Evolutionary conservation across 1,284 basidiomycete genomes (phyloP), one percentile per base, ranked within the genome.

Genomic region (Moesziomyces antarcticus): DNA sequence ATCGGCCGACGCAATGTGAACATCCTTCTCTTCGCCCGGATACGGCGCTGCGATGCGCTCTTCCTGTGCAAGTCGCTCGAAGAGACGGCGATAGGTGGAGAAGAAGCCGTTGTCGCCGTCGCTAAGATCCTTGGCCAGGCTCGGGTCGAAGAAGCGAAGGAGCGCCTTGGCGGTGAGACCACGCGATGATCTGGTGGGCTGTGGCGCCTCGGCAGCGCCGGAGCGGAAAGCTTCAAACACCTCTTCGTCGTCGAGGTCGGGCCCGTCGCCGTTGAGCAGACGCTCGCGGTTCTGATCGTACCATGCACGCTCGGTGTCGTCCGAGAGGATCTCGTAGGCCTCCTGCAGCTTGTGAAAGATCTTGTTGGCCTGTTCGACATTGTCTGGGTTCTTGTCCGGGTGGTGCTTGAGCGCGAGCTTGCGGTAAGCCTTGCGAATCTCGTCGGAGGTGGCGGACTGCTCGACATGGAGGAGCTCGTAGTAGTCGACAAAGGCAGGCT

Each of bases 241-340:
- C 18, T 79, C 75, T 7, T 78, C 69, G 41, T 80, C 78, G 22
- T 77, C 77, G n/a, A 79, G 52, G 44, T 77, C 77, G 5, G 73
- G 73, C 2, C 65, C 70, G 3, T 63, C 73, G 22, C 78, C 80
- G n/a, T 72, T 64, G 46, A 82, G 57, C 53, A 85, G 64, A n/a
- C 92, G 91, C 35, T 93, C 91, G 47, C 92, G 89, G 84, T 98
- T 95, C n/a, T 90, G 90, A 84, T 99, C 96, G 84, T 99, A 99
- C 93, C 95, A 99, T 44, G 96, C 94, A 69, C 96, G 88, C 88
- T 99, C 95, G 37, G 69, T 73, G 47, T 79, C 80, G 40, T 83
- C 82, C 1, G 69, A 77, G 3, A 82, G 79, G 18, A 82, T 94
- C 88, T 98, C 96, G 82, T 97, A 98, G 0, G 96, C 96, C 77